Percentiles rank a stretch among this genome's conserved stretches.
phyloP scores from a whole-genome alignment of 2,329 filamentous ascomycete genomes.

The Verticillium dahliae region DNA sequence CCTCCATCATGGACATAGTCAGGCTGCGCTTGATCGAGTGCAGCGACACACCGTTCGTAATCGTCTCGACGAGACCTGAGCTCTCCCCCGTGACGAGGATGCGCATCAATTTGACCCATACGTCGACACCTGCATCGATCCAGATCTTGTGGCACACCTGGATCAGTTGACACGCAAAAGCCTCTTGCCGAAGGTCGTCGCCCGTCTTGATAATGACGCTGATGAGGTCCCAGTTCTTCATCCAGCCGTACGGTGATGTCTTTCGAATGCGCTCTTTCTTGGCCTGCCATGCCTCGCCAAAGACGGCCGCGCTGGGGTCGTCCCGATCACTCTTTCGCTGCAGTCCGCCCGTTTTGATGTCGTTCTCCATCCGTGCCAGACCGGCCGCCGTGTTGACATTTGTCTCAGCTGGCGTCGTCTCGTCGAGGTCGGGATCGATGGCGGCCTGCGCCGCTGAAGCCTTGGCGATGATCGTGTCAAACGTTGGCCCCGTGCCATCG shows the following conservation, averaged over 20 bases:
- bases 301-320: constrained; percentile 78
- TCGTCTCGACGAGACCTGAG: constrained; percentile 79
- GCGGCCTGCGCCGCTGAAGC: constrained; percentile 47
- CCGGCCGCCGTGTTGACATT: constrained; percentile 64
- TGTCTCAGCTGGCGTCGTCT: constrained; percentile 43
- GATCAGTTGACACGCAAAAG: constrained; percentile 81
- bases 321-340: constrained; percentile 76
- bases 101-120: constrained; percentile 87
- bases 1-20: constrained; percentile 67
- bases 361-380: constrained; percentile 81
- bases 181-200: constrained; percentile 75
- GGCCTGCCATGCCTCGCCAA: constrained; percentile 78
- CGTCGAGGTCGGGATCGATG: constrained; percentile 46
- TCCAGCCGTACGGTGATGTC: constrained; percentile 79
- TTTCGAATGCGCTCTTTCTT: constrained; percentile 81
- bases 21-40: constrained; percentile 79
- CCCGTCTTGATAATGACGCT: constrained; percentile 87
- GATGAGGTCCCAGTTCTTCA: constrained; percentile 84
- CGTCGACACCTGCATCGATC: constrained; percentile 64
- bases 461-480: constrained; percentile 77
- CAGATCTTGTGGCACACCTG: constrained; percentile 76
- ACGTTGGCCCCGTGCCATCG: constrained; percentile 65
- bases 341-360: constrained; percentile 78
- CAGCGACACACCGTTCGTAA: constrained; percentile 81
- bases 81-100: constrained; percentile 82